phyloP scores from a whole-genome alignment of 2,329 filamentous ascomycete genomes.

The Aureobasidium leucospermi region DNA sequence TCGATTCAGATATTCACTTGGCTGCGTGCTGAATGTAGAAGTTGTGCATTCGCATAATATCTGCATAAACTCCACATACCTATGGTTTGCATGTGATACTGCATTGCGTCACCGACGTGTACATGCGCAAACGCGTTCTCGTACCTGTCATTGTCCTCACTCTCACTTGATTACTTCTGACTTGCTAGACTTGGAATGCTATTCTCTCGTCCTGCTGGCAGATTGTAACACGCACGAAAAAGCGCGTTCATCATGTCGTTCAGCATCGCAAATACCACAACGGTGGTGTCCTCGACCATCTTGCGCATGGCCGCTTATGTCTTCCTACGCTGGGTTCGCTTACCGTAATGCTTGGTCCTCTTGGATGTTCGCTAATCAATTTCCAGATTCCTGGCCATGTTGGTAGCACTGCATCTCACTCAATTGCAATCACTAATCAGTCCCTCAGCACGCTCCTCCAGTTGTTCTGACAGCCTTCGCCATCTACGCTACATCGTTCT shows the following conservation, averaged over 20 bases:
- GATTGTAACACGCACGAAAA: not conserved
- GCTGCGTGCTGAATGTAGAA: too few relatives aligned
- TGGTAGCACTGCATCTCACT: constrained; percentile 14
- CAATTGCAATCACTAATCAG: constrained; percentile 19
- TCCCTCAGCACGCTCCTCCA: constrained; percentile 25
- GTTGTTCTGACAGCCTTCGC: constrained; percentile 32
- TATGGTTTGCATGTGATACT: too few relatives aligned
- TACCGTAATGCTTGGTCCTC: constrained; percentile 14
- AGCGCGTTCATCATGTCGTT: constrained; percentile 1
- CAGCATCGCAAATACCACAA: constrained; percentile 12
- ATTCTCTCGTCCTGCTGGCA: not conserved
- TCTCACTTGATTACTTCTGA: not conserved
- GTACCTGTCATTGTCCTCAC: too few relatives aligned
- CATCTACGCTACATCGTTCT: constrained; percentile 38
- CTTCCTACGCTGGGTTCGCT: constrained; percentile 30
- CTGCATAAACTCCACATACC: too few relatives aligned
- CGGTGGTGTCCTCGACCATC: constrained; percentile 21
- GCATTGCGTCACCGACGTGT: too few relatives aligned
- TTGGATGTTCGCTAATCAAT: not conserved
- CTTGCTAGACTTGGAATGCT: not conserved
- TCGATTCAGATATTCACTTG: not conserved
- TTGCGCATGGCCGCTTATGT: constrained; percentile 25
- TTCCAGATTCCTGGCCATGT: constrained; percentile 32
- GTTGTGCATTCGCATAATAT: too few relatives aligned
- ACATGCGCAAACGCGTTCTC: too few relatives aligned